phyloP scores from a whole-genome alignment of 352 stramenopile genomes.

The Globisporangium megalacanthum region DNA sequence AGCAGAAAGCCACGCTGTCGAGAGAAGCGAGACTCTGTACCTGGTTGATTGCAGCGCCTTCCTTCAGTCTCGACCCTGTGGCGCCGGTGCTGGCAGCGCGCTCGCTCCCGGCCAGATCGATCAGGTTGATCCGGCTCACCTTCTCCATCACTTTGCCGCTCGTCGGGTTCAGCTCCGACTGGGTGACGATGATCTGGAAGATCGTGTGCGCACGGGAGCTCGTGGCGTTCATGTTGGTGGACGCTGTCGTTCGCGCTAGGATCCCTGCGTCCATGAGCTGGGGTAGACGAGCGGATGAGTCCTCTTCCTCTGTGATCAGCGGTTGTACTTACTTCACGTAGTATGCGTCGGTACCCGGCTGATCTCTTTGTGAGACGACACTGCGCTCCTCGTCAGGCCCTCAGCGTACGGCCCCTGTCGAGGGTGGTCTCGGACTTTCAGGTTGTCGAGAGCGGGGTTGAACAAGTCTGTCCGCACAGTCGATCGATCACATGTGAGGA shows the following conservation, averaged over 20 bases:
- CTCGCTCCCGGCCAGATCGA: slow-evolving; percentile 92
- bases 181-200: slow-evolving; percentile 81
- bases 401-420: slow-evolving; percentile 82
- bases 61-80: slow-evolving; percentile 84
- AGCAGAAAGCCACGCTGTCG: not conserved
- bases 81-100: slow-evolving; percentile 86
- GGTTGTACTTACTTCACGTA: not conserved
- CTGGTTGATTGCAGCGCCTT: slow-evolving; percentile 94
- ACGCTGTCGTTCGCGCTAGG: slow-evolving; percentile 71
- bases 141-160: slow-evolving; percentile 79
- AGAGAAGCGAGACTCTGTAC: slow-evolving; percentile 10
- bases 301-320: not conserved
- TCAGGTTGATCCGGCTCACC: slow-evolving; percentile 83
- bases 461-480: slow-evolving; percentile 53
- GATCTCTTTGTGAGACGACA: slow-evolving; percentile 82
- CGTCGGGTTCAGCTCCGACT: slow-evolving; percentile 64
- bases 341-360: slow-evolving; percentile 25
- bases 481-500: not conserved
- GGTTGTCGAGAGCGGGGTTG: slow-evolving; percentile 73
- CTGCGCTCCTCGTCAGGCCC: slow-evolving; percentile 67
- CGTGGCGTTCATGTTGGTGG: slow-evolving; percentile 86
- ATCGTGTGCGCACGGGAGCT: slow-evolving; percentile 81
- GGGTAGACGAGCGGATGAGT: not conserved
- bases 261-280: slow-evolving; percentile 85
- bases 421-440: slow-evolving; percentile 87